Evolutionary conservation across 2,329 filamentous ascomycete genomes (phyloP).

Genomic region (Plenodomus lindquistii): DNA sequence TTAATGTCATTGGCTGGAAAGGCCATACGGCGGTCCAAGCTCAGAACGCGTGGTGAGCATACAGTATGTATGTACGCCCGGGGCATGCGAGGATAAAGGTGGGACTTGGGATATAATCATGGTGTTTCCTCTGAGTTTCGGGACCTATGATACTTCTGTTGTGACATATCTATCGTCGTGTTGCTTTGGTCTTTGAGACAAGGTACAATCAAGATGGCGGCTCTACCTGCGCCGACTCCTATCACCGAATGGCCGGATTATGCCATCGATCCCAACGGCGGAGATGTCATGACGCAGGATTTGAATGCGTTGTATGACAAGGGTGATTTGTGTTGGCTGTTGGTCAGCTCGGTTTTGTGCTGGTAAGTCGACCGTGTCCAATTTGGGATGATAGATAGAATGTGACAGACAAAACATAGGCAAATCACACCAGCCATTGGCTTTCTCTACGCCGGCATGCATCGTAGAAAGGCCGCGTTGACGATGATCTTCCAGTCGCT

Average conservation of each 20-base stretch:
- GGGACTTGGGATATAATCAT: constrained; percentile 13
- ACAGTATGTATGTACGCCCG: too few species aligned
- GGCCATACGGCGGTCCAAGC: constrained; percentile 5
- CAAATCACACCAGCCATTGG: constrained; percentile 42
- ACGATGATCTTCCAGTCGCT: constrained; percentile 56
- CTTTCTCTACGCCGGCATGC: constrained; percentile 42
- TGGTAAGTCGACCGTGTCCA: constrained; percentile 19
- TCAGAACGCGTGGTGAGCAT: not conserved
- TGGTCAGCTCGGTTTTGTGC: constrained; percentile 37
- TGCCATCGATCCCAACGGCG: constrained; percentile 45
- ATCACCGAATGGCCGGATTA: constrained; percentile 52
- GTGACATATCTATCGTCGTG: not conserved
- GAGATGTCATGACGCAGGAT: constrained; percentile 51
- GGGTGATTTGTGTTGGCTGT: constrained; percentile 52
- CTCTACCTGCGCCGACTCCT: constrained; percentile 32
- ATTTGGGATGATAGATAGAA: too few species aligned
- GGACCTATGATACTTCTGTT: not conserved
- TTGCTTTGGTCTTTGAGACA: not conserved
- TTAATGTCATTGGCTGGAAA: constrained; percentile 10
- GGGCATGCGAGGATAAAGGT: constrained; percentile 11
- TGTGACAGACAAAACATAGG: too few species aligned
- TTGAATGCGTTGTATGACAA: constrained; percentile 53
- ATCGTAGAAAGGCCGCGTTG: constrained; percentile 38
- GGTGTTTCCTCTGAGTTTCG: not conserved
- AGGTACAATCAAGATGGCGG: constrained; percentile 22